Conservation (phyloP, 2,329 filamentous ascomycete genomes). For the Talaromyces sp. region DNA sequence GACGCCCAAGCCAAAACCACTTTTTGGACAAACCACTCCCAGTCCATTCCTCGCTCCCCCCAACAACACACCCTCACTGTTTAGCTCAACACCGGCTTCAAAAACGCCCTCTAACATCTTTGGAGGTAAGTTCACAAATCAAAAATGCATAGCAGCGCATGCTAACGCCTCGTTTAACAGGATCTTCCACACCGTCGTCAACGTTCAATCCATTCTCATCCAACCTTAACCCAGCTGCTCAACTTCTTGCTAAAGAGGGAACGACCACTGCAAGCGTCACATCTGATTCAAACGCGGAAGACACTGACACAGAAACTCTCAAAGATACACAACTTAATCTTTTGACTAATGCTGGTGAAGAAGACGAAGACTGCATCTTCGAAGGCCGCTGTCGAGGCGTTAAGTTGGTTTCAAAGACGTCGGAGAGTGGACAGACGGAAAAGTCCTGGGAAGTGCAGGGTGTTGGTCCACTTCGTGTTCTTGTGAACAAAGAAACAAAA, state of each 20-base stretch:
- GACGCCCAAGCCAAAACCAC: constrained; percentile 3
- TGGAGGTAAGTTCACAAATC: constrained; percentile 7
- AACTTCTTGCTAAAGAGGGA: constrained; percentile 23
- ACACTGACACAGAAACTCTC: constrained; percentile 19
- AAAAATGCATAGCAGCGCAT: not conserved
- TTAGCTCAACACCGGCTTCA: constrained; percentile 3
- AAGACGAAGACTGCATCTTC: constrained; percentile 65
- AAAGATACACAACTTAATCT: constrained; percentile 64
- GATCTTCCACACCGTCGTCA: constrained; percentile 2
- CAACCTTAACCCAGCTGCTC: constrained; percentile 4
- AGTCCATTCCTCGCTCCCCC: not conserved
- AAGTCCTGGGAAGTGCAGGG: constrained; percentile 61
- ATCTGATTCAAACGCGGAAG: constrained; percentile 14
- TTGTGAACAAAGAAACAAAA: constrained; percentile 67
- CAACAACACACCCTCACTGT: constrained; percentile 4
- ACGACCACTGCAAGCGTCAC: constrained; percentile 13
- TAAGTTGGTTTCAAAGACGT: constrained; percentile 48
- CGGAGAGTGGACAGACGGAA: not conserved
- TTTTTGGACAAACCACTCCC: constrained; percentile 8
- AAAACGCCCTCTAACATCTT: constrained; percentile 10
- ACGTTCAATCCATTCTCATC: constrained; percentile 3
- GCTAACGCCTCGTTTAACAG: not conserved
- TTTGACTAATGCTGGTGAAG: constrained; percentile 63
- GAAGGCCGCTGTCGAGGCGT: constrained; percentile 67
- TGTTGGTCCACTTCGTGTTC: constrained; percentile 64